Evolutionary conservation across 2,329 filamentous ascomycete genomes (phyloP).

Genomic region (Torrubiella hemipterigena): DNA sequence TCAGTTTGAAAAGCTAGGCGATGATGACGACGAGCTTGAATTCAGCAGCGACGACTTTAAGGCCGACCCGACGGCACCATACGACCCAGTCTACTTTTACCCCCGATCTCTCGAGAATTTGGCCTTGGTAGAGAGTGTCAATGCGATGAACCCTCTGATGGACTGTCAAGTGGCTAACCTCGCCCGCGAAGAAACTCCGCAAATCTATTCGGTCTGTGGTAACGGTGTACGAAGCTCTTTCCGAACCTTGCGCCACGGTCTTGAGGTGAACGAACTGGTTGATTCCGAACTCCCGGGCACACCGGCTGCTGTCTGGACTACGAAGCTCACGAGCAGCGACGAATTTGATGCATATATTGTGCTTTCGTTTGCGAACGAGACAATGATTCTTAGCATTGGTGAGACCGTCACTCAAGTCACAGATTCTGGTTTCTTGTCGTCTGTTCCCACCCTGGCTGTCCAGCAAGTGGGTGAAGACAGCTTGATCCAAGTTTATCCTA

Average conservation of each 20-base stretch:
- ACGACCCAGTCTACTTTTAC: conserved; percentile 74
- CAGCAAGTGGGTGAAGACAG: conserved; percentile 91
- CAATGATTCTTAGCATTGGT: conserved; percentile 85
- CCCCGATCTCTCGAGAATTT: conserved; percentile 72
- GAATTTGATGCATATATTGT: conserved; percentile 91
- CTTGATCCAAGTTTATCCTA: conserved; percentile 89
- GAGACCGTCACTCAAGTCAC: conserved; percentile 94
- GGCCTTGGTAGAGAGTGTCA: conserved; percentile 70
- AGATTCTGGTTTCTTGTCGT: conserved; percentile 83
- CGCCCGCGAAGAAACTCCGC: conserved; percentile 84
- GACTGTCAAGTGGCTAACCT: conserved; percentile 88
- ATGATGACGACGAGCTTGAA: conserved; percentile 83
- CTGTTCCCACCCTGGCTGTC: conserved; percentile 80
- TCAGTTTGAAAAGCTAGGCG: conserved; percentile 92
- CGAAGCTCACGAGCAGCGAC: conserved; percentile 70
- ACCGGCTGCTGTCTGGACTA: conserved; percentile 91
- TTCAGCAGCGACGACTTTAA: conserved; percentile 77
- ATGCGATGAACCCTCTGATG: conserved; percentile 82
- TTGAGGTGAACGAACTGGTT: conserved; percentile 92
- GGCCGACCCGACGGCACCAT: conserved; percentile 58
- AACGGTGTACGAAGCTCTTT: conserved; percentile 83
- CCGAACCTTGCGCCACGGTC: conserved; percentile 79
- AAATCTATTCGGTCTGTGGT: conserved; percentile 89
- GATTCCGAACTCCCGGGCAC: conserved; percentile 81
- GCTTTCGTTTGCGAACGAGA: conserved; percentile 83